Evolutionary conservation across 2,329 filamentous ascomycete genomes (phyloP), one percentile per base, ranked within the genome.

Genomic region (Bipolaris victoriae): DNA sequence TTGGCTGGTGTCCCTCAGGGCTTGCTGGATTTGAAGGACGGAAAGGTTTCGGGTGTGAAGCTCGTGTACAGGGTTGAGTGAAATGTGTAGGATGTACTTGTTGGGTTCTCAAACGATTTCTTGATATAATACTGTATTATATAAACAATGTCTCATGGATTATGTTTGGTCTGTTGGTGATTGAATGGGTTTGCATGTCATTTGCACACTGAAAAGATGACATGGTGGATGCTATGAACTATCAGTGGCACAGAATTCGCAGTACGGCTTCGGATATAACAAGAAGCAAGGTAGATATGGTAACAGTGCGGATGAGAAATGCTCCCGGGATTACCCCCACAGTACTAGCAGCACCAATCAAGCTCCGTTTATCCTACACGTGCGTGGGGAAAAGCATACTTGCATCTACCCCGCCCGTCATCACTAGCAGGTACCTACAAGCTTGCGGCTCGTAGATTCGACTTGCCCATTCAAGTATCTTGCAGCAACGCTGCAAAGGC

Each of bases 1-100:
- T 49, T 76, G 24, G 69, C 67, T n/a, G 68, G 60, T 6, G 65
- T 76, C 24, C 61, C 67, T 6, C 61, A 73, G 24, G 74, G 74
- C 0, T 40, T 77, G 49, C 52, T 71, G 37, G 73, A 76, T 35
- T 35, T 76, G 54, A 69, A 72, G 59, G 62, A 67, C 24, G 66
- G 65, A 1, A 76, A 72, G 52, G 69, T 75, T 6, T 75, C 72
- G 37, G 74, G 71, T 4, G 64, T 67, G 26, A 76, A 77, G 61
- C 56, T 76, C 33, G 74, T 76, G 2, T 77, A 73, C 37, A 64
- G 47, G 29, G 50, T 70, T 10, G 49, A 58, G 3, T 54, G 35
- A 4, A 13, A 3, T 16, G 3, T 18, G 13, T 29, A 9, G n/a
- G 3, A 3, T 4, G 5, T 31, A 11, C 5, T 45, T 5, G 2